phyloP scores from a whole-genome alignment of 805 yeast species.

The Schizosaccharomyces japonicus region DNA sequence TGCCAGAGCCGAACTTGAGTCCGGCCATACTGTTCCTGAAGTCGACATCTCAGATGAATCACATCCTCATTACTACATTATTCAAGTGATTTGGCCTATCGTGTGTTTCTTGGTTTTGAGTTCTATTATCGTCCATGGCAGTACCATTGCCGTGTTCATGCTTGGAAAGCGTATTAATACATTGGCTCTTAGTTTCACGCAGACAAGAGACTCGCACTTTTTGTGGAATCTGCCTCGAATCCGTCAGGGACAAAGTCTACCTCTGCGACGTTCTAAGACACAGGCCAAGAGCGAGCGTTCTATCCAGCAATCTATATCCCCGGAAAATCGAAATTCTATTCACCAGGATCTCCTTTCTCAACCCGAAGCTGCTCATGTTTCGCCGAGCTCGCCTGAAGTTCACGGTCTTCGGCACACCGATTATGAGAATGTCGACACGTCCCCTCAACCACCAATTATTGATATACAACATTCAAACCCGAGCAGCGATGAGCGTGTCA shows the following conservation, averaged over 20 bases:
- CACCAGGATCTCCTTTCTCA: not conserved
- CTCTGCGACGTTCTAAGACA: not conserved
- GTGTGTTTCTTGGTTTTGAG: slow-evolving; percentile 57
- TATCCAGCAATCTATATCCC: not conserved
- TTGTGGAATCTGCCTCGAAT: slow-evolving; percentile 41
- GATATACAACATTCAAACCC: not conserved
- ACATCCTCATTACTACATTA: slow-evolving; percentile 31
- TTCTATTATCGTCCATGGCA: slow-evolving; percentile 78
- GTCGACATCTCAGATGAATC: slow-evolving; percentile 22
- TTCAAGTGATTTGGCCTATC: slow-evolving; percentile 58
- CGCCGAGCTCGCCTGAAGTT: too few species aligned
- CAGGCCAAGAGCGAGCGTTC: not conserved
- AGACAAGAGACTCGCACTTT: slow-evolving; percentile 36
- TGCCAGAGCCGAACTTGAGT: slow-evolving; percentile 50
- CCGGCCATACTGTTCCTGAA: slow-evolving; percentile 34
- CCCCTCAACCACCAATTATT: not conserved
- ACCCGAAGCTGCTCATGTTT: not conserved
- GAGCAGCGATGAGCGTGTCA: slow-evolving; percentile 8
- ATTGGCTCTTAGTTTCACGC: slow-evolving; percentile 77
- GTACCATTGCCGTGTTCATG: slow-evolving; percentile 57
- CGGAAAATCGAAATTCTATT: not conserved
- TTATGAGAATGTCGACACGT: not conserved
- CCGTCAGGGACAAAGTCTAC: slow-evolving; percentile 7
- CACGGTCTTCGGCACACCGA: not conserved
- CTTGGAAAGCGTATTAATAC: slow-evolving; percentile 73